These are phyloP conservation scores for Helicostylum pulchrum DNA, from an alignment of 192 early-diverging fungal genomes.

Conservation along the genomic window DNA sequence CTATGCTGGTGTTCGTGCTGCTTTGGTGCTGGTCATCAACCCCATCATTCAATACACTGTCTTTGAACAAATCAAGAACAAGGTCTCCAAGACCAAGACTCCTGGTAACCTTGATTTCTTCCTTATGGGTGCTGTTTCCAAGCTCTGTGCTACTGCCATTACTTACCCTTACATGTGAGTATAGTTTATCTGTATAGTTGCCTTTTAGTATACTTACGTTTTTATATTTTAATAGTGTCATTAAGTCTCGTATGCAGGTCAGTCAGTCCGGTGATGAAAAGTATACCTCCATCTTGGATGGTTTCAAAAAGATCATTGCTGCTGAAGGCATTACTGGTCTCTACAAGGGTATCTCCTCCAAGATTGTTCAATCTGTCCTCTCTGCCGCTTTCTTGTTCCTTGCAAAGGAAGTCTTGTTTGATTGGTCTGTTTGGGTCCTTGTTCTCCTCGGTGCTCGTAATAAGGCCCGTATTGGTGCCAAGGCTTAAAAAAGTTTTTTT, in stretches of 20 bases:
- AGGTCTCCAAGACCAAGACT: conserved; percentile 50
- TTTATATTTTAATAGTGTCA: conserved; percentile 58
- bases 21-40: conserved; percentile 97
- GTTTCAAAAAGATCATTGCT: conserved; percentile 87
- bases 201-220: conserved; percentile 1
- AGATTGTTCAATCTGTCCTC: conserved; percentile 93
- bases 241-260: conserved; percentile 98
- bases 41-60: conserved; percentile 99
- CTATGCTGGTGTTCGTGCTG: conserved; percentile 91
- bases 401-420: conserved; percentile 78
- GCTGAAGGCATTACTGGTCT: conserved; percentile 85
- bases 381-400: conserved; percentile 97
- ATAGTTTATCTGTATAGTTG: conserved; percentile 4
- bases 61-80: conserved; percentile 90
- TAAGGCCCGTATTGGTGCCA: conserved; percentile 20
- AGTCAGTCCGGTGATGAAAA: conserved; percentile 77
- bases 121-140: conserved; percentile 91
- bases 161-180: conserved; percentile 97
- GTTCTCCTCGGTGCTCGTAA: conserved; percentile 33
- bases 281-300: conserved; percentile 84
- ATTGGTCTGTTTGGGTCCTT: conserved; percentile 60
- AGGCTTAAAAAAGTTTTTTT: conserved; percentile 11
- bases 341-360: conserved; percentile 91
- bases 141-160: conserved; percentile 89
- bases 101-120: conserved; percentile 91